Base-by-base conservation (phyloP, 2,329 filamentous ascomycete genomes). In the Cladophialophora exuberans region DNA sequence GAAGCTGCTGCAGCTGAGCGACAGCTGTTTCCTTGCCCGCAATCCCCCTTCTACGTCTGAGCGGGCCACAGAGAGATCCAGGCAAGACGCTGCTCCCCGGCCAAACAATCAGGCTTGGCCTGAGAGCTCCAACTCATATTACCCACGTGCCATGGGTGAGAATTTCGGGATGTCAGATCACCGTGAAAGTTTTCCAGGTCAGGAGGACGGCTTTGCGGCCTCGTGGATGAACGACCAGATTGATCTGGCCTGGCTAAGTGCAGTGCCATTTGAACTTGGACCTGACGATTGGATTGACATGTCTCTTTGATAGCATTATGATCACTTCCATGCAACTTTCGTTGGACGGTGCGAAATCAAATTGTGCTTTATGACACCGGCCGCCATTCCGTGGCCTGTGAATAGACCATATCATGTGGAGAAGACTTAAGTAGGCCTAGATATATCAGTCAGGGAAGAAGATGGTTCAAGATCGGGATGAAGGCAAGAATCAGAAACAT, bases 221-320 rank as follows among this genome's bases (percentile, higher is more conserved):
- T 46, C 7, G n/a, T 31, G n/a, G 13, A n/a, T 35, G 15, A 17
- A 46, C 18, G 43, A 46, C 28, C 15, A 30, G 28, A 33, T 46
- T 13, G 43, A 46, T 31, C 35, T 46, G n/a, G 25, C 43, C 10
- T 46, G 43, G 43, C 30, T 46, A 11, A 31, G 43, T 17, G 35
- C 26, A 13, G 15, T 31, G 13, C 43, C 43, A 6, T 46, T 46
- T 33, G 43, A 35, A 10, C n/a, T 46, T 7, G 11, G 28, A 18
- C 18, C 17, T 4, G 43, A 46, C 6, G 30, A 46, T 15, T 7
- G 20, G 7, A 4, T 38, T 18, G 33, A 33, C 43, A n/a, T n/a
- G n/a, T n/a, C n/a, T n/a, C n/a, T n/a, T n/a, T n/a, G n/a, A n/a
- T n/a, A n/a, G n/a, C n/a, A n/a, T n/a, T n/a, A n/a, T n/a, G n/a